phyloP scores from a whole-genome alignment of 768 basidiomycete genomes.

The Mycena filopes region DNA sequence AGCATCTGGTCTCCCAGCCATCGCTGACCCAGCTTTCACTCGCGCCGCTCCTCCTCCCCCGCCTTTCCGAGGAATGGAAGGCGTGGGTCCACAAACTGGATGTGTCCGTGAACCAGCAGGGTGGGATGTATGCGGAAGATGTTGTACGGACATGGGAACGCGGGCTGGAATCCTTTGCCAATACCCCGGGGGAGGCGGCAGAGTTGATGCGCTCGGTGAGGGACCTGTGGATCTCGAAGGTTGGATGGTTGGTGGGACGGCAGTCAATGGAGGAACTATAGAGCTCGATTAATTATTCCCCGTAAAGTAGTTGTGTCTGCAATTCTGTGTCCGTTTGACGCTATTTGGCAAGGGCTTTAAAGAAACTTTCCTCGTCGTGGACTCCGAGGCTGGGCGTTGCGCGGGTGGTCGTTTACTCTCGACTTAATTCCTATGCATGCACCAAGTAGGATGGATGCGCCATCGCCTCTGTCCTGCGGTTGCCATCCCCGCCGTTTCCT shows the following conservation, averaged over 20 bases:
- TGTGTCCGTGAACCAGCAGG: slow-evolving; percentile 73
- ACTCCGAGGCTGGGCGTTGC: slow-evolving; percentile 11
- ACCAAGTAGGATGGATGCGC: slow-evolving; percentile 48
- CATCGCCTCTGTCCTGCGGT: slow-evolving; percentile 45
- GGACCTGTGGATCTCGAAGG: slow-evolving; percentile 77
- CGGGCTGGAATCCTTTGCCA: slow-evolving; percentile 73
- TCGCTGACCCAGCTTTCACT: slow-evolving; percentile 70
- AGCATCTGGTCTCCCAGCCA: slow-evolving; percentile 76
- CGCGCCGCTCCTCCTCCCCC: slow-evolving; percentile 66
- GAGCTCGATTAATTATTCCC: background rate
- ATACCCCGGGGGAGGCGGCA: slow-evolving; percentile 54
- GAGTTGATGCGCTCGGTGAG: slow-evolving; percentile 52
- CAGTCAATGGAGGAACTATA: slow-evolving; percentile 35
- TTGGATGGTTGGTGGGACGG: slow-evolving; percentile 82
- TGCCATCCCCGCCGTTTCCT: slow-evolving; percentile 34
- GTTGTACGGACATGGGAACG: slow-evolving; percentile 76
- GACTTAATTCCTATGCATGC: slow-evolving; percentile 57
- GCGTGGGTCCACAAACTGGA: slow-evolving; percentile 82
- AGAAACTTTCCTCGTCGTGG: slow-evolving; percentile 26
- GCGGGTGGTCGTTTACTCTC: slow-evolving; percentile 22
- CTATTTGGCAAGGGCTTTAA: slow-evolving; percentile 3
- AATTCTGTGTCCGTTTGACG: background rate
- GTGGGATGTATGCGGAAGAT: slow-evolving; percentile 84
- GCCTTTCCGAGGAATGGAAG: slow-evolving; percentile 79
- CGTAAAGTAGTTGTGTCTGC: slow-evolving; percentile 8